These are phyloP conservation scores for Chrysanthemum lavandulifolium DNA, from an alignment of 129 eudicot species.

Conservation along the genomic window DNA sequence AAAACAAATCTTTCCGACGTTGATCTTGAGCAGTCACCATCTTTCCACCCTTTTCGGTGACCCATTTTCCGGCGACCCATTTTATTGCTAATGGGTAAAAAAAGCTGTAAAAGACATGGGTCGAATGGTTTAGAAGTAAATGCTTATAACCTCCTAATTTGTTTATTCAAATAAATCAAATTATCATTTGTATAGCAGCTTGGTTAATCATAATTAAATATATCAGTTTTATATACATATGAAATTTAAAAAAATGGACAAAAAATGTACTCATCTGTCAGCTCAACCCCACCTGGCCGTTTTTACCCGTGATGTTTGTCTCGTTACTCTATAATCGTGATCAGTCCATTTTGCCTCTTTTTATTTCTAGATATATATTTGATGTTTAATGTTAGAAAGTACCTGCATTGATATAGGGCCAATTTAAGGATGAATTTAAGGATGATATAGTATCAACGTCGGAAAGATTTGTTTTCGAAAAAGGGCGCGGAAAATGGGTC, in stretches of 20 bases:
- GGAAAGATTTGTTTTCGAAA: too few relatives aligned
- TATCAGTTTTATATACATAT: not conserved
- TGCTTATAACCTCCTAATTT: not conserved
- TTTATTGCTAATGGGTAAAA: not conserved
- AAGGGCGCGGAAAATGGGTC: too few relatives aligned
- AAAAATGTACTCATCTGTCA: not conserved
- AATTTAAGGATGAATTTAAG: slow-evolving; percentile 96
- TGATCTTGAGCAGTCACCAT: too few relatives aligned
- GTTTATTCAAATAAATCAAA: not conserved
- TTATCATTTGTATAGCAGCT: not conserved
- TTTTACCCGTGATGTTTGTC: not conserved
- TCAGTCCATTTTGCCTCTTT: not conserved
- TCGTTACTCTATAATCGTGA: not conserved
- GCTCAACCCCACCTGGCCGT: slow-evolving; percentile 3
- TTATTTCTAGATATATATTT: not conserved
- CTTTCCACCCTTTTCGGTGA: too few relatives aligned
- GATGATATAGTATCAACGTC: too few relatives aligned
- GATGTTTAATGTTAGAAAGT: not conserved
- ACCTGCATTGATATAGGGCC: slow-evolving; percentile 47
- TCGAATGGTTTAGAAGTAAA: not conserved
- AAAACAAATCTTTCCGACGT: too few relatives aligned
- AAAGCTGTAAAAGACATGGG: not conserved
- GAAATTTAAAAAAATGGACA: not conserved
- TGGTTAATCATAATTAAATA: not conserved
- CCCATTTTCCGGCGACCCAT: too few relatives aligned